These are phyloP conservation scores for Daldinia loculata DNA, from an alignment of 495 filamentous ascomycete species.

Conservation along the genomic window DNA sequence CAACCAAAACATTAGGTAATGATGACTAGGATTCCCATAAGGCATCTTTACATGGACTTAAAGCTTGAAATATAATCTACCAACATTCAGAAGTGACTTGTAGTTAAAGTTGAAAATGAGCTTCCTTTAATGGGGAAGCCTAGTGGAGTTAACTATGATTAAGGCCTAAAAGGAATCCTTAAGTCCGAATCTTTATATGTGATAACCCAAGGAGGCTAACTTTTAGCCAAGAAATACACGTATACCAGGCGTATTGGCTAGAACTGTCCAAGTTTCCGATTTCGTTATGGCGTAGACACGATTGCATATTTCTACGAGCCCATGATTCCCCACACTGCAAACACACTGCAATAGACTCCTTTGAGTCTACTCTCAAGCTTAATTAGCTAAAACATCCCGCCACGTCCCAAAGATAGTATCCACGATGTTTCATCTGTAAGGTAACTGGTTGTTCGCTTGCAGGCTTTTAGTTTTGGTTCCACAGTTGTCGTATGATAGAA, in stretches of 20 bases:
- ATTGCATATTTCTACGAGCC: not conserved
- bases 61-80: not conserved
- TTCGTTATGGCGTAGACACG: not conserved
- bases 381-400: not conserved
- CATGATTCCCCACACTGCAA: not conserved
- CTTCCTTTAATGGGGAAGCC: not conserved
- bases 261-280: too few relatives aligned
- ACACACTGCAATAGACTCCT: not conserved
- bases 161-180: not conserved
- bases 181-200: not conserved
- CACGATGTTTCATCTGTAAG: not conserved
- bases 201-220: not conserved
- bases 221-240: not conserved
- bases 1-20: not conserved
- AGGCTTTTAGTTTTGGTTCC: not conserved
- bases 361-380: not conserved
- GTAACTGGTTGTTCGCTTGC: not conserved
- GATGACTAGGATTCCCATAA: not conserved
- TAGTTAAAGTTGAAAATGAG: not conserved
- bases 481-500: not conserved
- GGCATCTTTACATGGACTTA: not conserved
- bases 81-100: not conserved
- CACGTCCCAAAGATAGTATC: not conserved
- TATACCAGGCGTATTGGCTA: not conserved
- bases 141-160: not conserved